phyloP scores from a whole-genome alignment of 805 yeast species.

The Sugiyamaella marilandica region DNA sequence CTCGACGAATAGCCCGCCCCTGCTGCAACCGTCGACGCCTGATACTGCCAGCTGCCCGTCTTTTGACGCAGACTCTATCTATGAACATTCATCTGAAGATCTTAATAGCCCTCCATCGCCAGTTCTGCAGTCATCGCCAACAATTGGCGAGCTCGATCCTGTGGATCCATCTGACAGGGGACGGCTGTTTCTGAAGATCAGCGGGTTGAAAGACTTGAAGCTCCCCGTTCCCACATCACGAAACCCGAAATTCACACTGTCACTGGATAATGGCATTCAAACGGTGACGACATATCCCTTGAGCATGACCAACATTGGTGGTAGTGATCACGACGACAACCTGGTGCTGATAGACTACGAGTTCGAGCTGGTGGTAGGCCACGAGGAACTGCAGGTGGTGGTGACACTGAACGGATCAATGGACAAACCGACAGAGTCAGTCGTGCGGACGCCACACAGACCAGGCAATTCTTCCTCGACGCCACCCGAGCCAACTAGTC shows the following conservation, averaged over 20 bases:
- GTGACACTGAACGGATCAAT: slow-evolving; percentile 60
- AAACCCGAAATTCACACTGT: slow-evolving; percentile 44
- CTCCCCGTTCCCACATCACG: slow-evolving; percentile 39
- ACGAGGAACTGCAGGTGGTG: slow-evolving; percentile 52
- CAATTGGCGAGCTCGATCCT: slow-evolving; percentile 19
- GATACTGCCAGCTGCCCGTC: slow-evolving; percentile 2
- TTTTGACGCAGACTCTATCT: slow-evolving; percentile 12
- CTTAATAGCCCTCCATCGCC: slow-evolving; percentile 13
- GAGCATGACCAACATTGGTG: slow-evolving; percentile 11
- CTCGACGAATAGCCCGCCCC: neutral
- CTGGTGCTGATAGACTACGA: slow-evolving; percentile 53
- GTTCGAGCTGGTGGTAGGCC: slow-evolving; percentile 67
- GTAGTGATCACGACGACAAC: slow-evolving; percentile 19
- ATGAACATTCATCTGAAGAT: slow-evolving; percentile 13
- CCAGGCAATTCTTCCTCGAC: neutral
- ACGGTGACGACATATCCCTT: slow-evolving; percentile 60
- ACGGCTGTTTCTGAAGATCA: slow-evolving; percentile 24
- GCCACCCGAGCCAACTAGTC: slow-evolving; percentile 12
- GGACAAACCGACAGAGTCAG: slow-evolving; percentile 3
- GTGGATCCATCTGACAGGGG: slow-evolving; percentile 23
- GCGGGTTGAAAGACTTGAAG: slow-evolving; percentile 31
- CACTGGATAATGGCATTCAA: slow-evolving; percentile 74
- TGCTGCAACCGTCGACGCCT: neutral
- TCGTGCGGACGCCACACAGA: neutral
- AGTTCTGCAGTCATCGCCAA: slow-evolving; percentile 11